Percentiles rank a stretch among this genome's conserved stretches.
Conservation (phyloP, 2,329 filamentous ascomycete genomes). For the Fusarium anguioides region DNA sequence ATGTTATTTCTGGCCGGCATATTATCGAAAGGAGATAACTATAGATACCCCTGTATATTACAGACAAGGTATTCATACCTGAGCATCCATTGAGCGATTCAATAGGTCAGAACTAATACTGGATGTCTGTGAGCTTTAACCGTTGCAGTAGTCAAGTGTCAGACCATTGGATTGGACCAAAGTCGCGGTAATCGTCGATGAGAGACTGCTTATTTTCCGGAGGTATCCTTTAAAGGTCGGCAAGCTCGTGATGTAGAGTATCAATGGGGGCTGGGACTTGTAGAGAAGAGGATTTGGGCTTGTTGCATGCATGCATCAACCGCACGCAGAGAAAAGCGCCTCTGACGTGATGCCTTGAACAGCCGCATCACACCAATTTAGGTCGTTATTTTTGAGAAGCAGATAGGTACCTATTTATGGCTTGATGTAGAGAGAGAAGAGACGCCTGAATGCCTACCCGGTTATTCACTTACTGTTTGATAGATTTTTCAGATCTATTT, state of each 20-base stretch:
- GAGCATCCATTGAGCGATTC: conserved; percentile 13
- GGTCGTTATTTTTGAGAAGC: background rate
- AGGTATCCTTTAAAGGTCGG: background rate
- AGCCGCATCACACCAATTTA: conserved; percentile 8
- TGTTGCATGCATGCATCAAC: conserved; percentile 38
- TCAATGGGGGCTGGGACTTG: conserved; percentile 30
- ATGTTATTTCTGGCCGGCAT: conserved; percentile 4
- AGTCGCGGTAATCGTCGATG: conserved; percentile 29
- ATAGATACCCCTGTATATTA: conserved; percentile 24
- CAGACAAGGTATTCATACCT: conserved; percentile 5
- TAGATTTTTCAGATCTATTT: background rate
- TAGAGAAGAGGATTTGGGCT: conserved; percentile 7
- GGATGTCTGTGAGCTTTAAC: conserved; percentile 9
- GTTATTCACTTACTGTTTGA: background rate
- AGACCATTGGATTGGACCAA: conserved; percentile 1
- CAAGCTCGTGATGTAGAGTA: conserved; percentile 35
- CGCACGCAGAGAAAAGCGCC: conserved; percentile 30
- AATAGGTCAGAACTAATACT: conserved; percentile 23
- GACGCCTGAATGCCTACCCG: background rate
- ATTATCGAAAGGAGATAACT: conserved; percentile 3
- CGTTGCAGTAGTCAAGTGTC: conserved; percentile 18
- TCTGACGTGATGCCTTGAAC: conserved; percentile 31
- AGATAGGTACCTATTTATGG: background rate
- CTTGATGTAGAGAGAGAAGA: background rate
- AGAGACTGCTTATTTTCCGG: conserved; percentile 22